Base-by-base conservation (phyloP, 179 eudicot species). In the Actinidia polygama region DNA sequence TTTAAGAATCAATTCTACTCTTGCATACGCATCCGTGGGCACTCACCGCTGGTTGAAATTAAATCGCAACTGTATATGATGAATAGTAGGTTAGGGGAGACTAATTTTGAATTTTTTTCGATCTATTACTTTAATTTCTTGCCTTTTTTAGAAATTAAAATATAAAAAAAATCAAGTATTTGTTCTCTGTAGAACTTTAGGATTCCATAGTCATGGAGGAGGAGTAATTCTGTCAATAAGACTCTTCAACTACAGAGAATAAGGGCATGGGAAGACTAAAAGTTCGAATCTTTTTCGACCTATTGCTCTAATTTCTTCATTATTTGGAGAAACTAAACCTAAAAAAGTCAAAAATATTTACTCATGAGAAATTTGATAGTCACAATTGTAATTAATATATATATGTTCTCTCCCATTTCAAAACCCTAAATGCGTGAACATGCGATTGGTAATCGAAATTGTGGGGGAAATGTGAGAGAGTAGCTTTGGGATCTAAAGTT, bases 211-310 rank as follows among this genome's bases (percentile, higher is more conserved):
- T 95, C 98, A 97, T 1, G 90, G 55, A 59, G 98, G 98, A 63
- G 97, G 98, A 62, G 91, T 46, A 61, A 92, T 87, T 68, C 97
- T 98, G 19, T 94, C 87, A 73, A 94, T 87, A 26, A 94, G 81
- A 81, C 90, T 90, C 82, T 92, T 92, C n/a, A 30, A 30, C 36
- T 30, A 30, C 36, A 30, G 36, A 30, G 36, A 30, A 30, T 30
- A 30, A 2, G 36, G 36, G 36, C 1, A 30, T 30, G 36, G 36
- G 36, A 30, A 30, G 36, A 30, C 36, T 30, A 30, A 30, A 30
- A 49, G n/a, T 49, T 49, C 50, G 0, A 72, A 47, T 18, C 55
- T n/a, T 50, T 8, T 71, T 73, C 57, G 1, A 9, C 47, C 40
- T 11, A 53, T 10, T 73, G 16, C 16, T 72, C 46, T 72, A 5